phyloP scores from a whole-genome alignment of 2,329 filamentous ascomycete genomes.

The Tolypocladium ovalisporum region DNA sequence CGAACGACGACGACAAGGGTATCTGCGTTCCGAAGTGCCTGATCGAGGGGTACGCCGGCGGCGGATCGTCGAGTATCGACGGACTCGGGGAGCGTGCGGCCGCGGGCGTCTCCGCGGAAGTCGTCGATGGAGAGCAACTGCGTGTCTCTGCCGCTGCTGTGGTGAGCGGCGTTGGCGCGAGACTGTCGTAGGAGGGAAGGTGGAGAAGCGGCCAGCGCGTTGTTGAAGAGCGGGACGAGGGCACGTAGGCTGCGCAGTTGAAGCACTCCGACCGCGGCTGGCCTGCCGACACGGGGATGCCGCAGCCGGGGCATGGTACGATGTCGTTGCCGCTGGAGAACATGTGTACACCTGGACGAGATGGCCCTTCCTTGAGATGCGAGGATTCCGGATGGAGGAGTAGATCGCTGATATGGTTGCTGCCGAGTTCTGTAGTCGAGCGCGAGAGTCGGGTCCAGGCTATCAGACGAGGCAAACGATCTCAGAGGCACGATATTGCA shows the following conservation, averaged over 20 bases:
- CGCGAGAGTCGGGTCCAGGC: background rate
- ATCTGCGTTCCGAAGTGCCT: background rate
- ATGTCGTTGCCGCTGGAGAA: conserved; percentile 4
- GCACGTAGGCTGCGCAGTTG: conserved; percentile 8
- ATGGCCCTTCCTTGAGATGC: background rate
- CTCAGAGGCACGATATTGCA: background rate
- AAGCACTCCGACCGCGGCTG: conserved; percentile 9
- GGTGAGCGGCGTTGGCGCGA: background rate
- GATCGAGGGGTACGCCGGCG: background rate
- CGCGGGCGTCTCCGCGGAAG: background rate
- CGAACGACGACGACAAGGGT: background rate
- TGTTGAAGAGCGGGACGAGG: background rate
- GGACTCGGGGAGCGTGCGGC: background rate
- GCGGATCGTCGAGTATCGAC: background rate
- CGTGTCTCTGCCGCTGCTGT: background rate
- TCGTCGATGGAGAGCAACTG: background rate
- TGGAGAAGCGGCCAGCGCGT: background rate
- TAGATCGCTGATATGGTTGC: background rate
- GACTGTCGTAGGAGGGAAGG: background rate
- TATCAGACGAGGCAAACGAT: background rate
- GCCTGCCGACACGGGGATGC: conserved; percentile 6
- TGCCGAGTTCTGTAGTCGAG: background rate
- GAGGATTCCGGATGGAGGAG: background rate
- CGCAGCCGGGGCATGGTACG: conserved; percentile 8
- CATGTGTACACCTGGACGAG: background rate